Evolutionary conservation across 2,329 filamentous ascomycete genomes (phyloP), one percentile per base, ranked within the genome.

Genomic region (Trichothecium roseum): DNA sequence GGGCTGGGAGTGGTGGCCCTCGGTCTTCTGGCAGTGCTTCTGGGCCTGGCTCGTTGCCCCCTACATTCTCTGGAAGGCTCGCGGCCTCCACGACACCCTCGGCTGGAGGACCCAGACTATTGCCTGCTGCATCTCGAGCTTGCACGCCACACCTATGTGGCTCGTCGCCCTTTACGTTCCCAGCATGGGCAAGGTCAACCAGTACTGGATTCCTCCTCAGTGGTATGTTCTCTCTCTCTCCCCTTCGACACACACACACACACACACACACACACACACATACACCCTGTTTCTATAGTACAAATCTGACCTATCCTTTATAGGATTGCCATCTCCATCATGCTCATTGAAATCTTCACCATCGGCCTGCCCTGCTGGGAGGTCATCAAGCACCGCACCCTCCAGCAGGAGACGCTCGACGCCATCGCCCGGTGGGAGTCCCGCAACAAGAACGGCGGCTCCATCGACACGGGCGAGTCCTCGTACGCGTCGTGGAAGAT

Each of bases 1-100:
- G 53, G 79, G 80, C 8, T 78, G 71, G 66, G 80, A 84, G 59
- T 84, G 80, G 79, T 71, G 74, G 60, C 74, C 74, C 1, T 77
- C 73, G 0, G 67, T 77, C 27, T 54, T 75, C 17, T 80, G 74
- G 74, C 75, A 78, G 43, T 61, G 75, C 30, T 51, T 72, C 39
- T 80, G 73, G 74, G 63, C 72, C 5, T 78, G 71, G 66, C 47
- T 74, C 12, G 67, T 72, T 37, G 74, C 75, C 3, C 74, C 76
- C 2, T 59, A 66, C 40, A 57, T 78, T 34, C 59, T 81, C 3
- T 80, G 69, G 64, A 65, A 68, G 43, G 71, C 76, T 28, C 65
- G 75, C 20, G 57, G 64, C n/a, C 76, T 82, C 41, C 62, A 63
- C 20, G 78, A 82, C 45, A 75, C 74, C 2, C 70, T 78, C 42